Conservation (phyloP, 371 early-diverging fungal species). For the Smittium mucronatum region DNA sequence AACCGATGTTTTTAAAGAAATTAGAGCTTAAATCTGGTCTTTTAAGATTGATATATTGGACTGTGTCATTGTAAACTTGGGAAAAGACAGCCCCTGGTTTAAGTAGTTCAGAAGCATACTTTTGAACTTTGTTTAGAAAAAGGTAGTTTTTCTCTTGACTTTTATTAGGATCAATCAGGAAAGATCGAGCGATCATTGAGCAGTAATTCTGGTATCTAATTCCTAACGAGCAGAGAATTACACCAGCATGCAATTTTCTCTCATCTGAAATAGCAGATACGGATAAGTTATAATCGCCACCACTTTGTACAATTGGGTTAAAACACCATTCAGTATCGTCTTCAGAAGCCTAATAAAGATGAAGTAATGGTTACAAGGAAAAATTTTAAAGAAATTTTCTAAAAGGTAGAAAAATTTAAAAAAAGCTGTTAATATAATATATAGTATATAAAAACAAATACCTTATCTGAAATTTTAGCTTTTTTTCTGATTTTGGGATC, state of each 20-base stretch:
- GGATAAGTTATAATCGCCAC: slow-evolving; percentile 79
- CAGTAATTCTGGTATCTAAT: slow-evolving; percentile 88
- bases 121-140: slow-evolving; percentile 72
- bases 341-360: slow-evolving; percentile 7
- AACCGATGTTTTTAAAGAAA: slow-evolving; percentile 81
- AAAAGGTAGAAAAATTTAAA: neutral
- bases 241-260: slow-evolving; percentile 64
- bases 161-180: slow-evolving; percentile 80
- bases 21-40: slow-evolving; percentile 73
- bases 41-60: slow-evolving; percentile 51
- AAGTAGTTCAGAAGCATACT: slow-evolving; percentile 49
- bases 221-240: slow-evolving; percentile 83
- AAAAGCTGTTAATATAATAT: neutral
- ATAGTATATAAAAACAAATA: slow-evolving; percentile 6
- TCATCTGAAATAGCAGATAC: slow-evolving; percentile 66
- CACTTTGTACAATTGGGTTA: slow-evolving; percentile 91
- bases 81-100: slow-evolving; percentile 65
- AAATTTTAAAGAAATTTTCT: no score
- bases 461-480: slow-evolving; percentile 15
- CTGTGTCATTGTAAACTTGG: slow-evolving; percentile 60
- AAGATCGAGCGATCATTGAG: slow-evolving; percentile 85
- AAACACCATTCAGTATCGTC: slow-evolving; percentile 81
- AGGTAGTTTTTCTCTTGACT: slow-evolving; percentile 84
- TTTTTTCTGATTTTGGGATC: slow-evolving; percentile 11
- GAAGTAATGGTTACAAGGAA: neutral